Percentiles rank a stretch among this genome's conserved stretches.
Conservation (phyloP, 2,329 filamentous ascomycete genomes). For the Bimuria novae-zelandiae region DNA sequence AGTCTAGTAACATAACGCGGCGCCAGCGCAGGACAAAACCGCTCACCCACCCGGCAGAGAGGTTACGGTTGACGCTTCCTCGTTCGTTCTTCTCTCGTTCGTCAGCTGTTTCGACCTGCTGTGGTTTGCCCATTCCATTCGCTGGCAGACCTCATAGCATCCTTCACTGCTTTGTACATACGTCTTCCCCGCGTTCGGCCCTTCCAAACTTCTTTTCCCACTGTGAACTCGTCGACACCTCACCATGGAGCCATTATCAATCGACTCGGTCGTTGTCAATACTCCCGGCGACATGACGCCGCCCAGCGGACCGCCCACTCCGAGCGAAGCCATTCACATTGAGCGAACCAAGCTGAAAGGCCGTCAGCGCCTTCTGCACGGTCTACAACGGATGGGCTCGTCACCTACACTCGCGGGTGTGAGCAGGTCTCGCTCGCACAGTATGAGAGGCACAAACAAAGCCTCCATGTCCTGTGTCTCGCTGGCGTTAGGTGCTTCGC, state of each 20-base stretch:
- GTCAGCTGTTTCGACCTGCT: conserved; percentile 1
- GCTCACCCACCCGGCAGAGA: not conserved
- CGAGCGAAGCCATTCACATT: conserved; percentile 35
- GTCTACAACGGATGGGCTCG: conserved; percentile 80
- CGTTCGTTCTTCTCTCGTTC: not conserved
- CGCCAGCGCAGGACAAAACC: not conserved
- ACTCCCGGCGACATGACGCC: conserved; percentile 25
- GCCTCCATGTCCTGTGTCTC: conserved; percentile 69
- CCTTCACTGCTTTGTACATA: conserved; percentile 2
- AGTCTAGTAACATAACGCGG: not conserved
- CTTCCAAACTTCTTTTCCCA: not conserved
- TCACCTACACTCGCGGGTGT: conserved; percentile 71
- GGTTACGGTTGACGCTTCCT: not conserved
- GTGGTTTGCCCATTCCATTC: conserved; percentile 14
- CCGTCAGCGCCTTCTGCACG: conserved; percentile 71
- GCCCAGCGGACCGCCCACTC: conserved; percentile 15
- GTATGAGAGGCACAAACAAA: conserved; percentile 66
- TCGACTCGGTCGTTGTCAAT: conserved; percentile 44
- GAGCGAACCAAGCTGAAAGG: conserved; percentile 64
- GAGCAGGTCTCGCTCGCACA: conserved; percentile 67
- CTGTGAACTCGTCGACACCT: not conserved
- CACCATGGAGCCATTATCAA: conserved; percentile 44
- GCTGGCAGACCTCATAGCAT: not conserved
- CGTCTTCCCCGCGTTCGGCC: conserved; percentile 17
- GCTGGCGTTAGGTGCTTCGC: conserved; percentile 56